phyloP scores from a whole-genome alignment of 2,329 filamentous ascomycete genomes.

The Ophiostoma triangulosporum region DNA sequence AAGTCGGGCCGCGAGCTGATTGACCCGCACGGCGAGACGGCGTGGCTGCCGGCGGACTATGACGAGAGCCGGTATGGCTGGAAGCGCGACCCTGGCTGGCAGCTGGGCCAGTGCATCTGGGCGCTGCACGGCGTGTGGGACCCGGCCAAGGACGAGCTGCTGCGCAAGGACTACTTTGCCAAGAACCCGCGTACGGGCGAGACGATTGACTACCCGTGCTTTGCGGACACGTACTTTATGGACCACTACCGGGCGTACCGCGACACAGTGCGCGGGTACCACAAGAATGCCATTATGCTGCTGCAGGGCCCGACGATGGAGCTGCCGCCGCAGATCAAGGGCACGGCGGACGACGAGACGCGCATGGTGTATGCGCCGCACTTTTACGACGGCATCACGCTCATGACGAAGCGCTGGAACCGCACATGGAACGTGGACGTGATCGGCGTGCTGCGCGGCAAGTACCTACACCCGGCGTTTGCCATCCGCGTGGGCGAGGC shows the following conservation, averaged over 20 bases:
- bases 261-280: conserved; percentile 59
- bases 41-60: conserved; percentile 73
- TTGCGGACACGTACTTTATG: conserved; percentile 88
- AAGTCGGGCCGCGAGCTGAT: conserved; percentile 73
- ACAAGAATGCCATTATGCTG: conserved; percentile 72
- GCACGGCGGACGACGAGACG: conserved; percentile 74
- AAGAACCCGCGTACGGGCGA: conserved; percentile 64
- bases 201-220: conserved; percentile 65
- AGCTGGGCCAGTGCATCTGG: conserved; percentile 89
- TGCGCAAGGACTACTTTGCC: conserved; percentile 79
- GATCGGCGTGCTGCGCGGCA: conserved; percentile 76
- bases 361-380: conserved; percentile 89
- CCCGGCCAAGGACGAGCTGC: conserved; percentile 56
- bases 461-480: conserved; percentile 78
- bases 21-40: conserved; percentile 72
- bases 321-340: conserved; percentile 77
- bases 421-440: conserved; percentile 95
- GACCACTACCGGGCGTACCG: conserved; percentile 66
- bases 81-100: conserved; percentile 79
- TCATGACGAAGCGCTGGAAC: conserved; percentile 99
- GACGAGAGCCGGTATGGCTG: conserved; percentile 84
- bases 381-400: conserved; percentile 91
- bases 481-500: conserved; percentile 87
- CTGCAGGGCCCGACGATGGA: conserved; percentile 88
- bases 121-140: conserved; percentile 97